Base-by-base conservation (phyloP, 2,329 filamentous ascomycete species). In the Colletotrichum chrysophilum region DNA sequence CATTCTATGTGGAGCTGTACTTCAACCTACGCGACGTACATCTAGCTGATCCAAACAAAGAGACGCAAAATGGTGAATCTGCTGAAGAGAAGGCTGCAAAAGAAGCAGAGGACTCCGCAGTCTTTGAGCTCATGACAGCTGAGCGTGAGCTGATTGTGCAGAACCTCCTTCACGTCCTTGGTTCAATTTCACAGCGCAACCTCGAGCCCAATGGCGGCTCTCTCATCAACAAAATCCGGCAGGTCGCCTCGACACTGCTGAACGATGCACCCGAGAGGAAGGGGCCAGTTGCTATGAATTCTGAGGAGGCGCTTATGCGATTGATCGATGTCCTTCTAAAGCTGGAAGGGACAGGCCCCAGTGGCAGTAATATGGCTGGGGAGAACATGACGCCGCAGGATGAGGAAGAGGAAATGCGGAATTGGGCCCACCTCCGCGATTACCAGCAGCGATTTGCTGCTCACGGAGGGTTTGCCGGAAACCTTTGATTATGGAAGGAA, bases 1-100 rank as follows among this genome's bases (percentile, higher is more conserved):
- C 94, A 0, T 96, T 95, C 82, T 92, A 96, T 72, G 95, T 97
- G 1, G 95, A 98, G 82, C 93, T 96, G 78, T 98, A 96, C 85
- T 95, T 95, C 83, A 93, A 92, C 79, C 88, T 97, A 2, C 91
- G 93, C 48, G 94, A 96, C 69, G 91, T 92, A 2, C 91, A 93
- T 79, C 85, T 90, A 56, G 82, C 86, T 21, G 85, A 89, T 74
- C 85, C 87, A 74, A 81, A 86, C 70, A 81, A 80, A 9, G 79
- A 85, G 56, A 82, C 84, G 14, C 79, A 81, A 24, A 79, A 80
- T 10, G 82, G 82, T 5, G 82, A 84, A 28, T 79, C 80, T 6
- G 84, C 84, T 76, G 81, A 87, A 70, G 82, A 84, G 56, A 83
- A 85, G 70, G 83, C 82, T 0, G 81, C 83, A 5, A 80, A 86